Conservation (phyloP, 2,329 filamentous ascomycete genomes). For the Sclerotinia sclerotiorum region DNA sequence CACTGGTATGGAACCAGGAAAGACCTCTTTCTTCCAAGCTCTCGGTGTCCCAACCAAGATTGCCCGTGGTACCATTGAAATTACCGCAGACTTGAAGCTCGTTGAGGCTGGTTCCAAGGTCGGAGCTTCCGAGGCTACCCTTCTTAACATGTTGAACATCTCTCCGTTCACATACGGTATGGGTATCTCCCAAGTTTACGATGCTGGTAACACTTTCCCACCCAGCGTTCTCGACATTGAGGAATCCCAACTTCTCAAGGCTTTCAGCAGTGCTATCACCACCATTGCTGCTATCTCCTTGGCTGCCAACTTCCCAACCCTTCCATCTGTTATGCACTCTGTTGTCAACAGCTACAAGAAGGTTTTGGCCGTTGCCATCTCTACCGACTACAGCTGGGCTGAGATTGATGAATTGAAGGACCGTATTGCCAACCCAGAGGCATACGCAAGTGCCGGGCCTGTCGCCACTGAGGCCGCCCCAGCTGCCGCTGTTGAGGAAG, state of each 20-base stretch:
- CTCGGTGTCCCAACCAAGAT: constrained; percentile 99
- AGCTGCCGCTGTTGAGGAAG: constrained; percentile 52
- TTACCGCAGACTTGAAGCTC: constrained; percentile 96
- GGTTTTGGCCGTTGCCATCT: constrained; percentile 80
- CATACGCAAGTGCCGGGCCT: constrained; percentile 83
- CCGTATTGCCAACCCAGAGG: constrained; percentile 97
- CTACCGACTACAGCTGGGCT: constrained; percentile 90
- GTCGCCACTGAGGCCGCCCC: constrained; percentile 57
- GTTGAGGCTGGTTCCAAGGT: constrained; percentile 91
- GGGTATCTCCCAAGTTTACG: constrained; percentile 94
- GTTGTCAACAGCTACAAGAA: constrained; percentile 99
- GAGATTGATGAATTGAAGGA: constrained; percentile 98
- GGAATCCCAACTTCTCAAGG: constrained; percentile 87
- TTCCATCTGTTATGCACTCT: constrained; percentile 95
- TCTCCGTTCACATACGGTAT: constrained; percentile 99
- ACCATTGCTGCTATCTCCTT: constrained; percentile 90
- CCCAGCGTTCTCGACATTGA: constrained; percentile 86
- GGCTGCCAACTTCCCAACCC: constrained; percentile 90
- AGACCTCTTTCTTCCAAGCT: constrained; percentile 99
- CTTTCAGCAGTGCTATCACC: constrained; percentile 76
- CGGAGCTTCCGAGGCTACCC: constrained; percentile 96
- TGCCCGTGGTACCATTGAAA: constrained; percentile 99
- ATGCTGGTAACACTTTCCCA: constrained; percentile 91
- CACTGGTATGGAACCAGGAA: constrained; percentile 99
- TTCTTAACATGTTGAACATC: constrained; percentile 99